Percentiles rank a stretch among this genome's conserved stretches.
These are phyloP conservation scores for Hevea brasiliensis DNA, from an alignment of 345 rosid species.

Conservation along the genomic window DNA sequence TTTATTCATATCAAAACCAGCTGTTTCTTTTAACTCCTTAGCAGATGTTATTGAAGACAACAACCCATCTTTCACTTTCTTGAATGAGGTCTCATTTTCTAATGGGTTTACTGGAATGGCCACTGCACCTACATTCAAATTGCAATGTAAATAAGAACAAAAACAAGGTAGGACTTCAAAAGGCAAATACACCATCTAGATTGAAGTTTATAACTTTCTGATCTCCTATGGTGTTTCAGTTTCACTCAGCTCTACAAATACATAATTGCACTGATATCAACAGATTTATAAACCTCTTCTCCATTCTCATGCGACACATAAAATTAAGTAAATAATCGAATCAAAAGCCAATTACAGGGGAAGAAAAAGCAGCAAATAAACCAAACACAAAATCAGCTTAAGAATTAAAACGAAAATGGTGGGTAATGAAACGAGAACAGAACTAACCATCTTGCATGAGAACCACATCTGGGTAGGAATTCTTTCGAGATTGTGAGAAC, in stretches of 20 bases:
- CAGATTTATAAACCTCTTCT: not conserved
- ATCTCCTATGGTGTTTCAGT: not conserved
- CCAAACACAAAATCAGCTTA: not conserved
- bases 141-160: conserved; percentile 7
- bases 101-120: conserved; percentile 43
- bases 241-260: not conserved
- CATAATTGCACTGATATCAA: too few species aligned
- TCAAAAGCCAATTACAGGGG: not conserved
- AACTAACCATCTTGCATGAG: conserved; percentile 42
- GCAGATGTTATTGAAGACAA: conserved; percentile 40
- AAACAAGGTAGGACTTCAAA: not conserved
- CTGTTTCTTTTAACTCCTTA: conserved; percentile 41
- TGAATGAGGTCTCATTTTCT: conserved; percentile 42
- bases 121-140: conserved; percentile 51
- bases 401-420: conserved; percentile 46
- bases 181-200: not conserved
- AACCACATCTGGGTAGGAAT: conserved; percentile 36
- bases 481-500: conserved; percentile 41
- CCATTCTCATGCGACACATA: not conserved
- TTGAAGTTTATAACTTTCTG: conserved; percentile 5
- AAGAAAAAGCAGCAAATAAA: not conserved
- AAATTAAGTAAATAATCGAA: not conserved
- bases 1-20: conserved; percentile 39
- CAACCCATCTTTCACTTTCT: conserved; percentile 49
- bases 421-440: not conserved